Conservation (phyloP, 2,329 filamentous ascomycete genomes). For the Botrytis hyacinthi region DNA sequence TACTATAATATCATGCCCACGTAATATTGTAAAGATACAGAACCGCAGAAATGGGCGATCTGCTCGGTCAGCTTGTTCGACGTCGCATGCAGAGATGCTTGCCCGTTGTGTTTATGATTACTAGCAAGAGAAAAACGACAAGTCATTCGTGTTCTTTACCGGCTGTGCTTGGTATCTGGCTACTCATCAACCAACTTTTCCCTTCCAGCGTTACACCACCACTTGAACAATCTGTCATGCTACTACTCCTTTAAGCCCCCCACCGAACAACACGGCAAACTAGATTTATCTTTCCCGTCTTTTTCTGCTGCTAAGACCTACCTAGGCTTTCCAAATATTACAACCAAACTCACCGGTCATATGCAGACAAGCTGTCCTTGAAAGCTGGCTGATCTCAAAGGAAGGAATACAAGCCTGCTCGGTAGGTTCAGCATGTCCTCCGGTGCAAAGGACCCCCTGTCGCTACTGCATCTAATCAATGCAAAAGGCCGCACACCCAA, state of each 20-base stretch:
- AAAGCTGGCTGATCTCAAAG: slow-evolving; percentile 20
- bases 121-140: slow-evolving; percentile 21
- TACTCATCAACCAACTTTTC: slow-evolving; percentile 21
- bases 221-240: slow-evolving; percentile 22
- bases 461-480: slow-evolving; percentile 25
- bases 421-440: slow-evolving; percentile 20
- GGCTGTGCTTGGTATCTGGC: slow-evolving; percentile 26
- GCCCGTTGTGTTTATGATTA: slow-evolving; percentile 20
- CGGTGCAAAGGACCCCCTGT: slow-evolving; percentile 22
- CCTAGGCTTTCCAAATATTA: slow-evolving; percentile 12
- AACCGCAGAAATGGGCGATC: slow-evolving; percentile 16
- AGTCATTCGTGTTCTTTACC: slow-evolving; percentile 21
- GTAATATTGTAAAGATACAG: slow-evolving; percentile 22
- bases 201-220: slow-evolving; percentile 21
- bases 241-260: slow-evolving; percentile 26
- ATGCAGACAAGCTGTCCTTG: slow-evolving; percentile 24
- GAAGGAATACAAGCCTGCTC: slow-evolving; percentile 22
- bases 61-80: slow-evolving; percentile 29
- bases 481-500: slow-evolving; percentile 25
- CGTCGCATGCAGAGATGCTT: slow-evolving; percentile 32
- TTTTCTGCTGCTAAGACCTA: slow-evolving; percentile 22
- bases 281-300: slow-evolving; percentile 20
- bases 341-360: slow-evolving; percentile 21
- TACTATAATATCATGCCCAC: slow-evolving; percentile 20
- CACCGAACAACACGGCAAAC: slow-evolving; percentile 24